A percentile compares a stretch with the other conserved stretches of the same genome.
Conservation (phyloP, 2,329 filamentous ascomycete genomes). For the Penicillium fuscoglaucum region DNA sequence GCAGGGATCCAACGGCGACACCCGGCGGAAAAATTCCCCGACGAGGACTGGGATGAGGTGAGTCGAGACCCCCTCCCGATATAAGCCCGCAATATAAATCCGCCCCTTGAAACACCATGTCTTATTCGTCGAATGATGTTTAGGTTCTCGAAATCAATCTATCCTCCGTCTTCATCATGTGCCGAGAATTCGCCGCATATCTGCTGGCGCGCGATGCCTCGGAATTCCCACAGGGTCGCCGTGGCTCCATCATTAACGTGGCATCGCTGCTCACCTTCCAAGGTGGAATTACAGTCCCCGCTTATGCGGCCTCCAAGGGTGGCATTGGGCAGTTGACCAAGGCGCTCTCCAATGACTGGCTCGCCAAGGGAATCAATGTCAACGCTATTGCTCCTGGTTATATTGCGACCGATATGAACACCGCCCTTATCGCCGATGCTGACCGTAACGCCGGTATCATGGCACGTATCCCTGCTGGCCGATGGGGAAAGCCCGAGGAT, state of each 20-base stretch:
- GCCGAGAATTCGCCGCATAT: slow-evolving; percentile 40
- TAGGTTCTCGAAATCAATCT: slow-evolving; percentile 84
- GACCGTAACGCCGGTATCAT: slow-evolving; percentile 71
- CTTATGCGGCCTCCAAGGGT: slow-evolving; percentile 39
- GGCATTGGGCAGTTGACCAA: slow-evolving; percentile 43
- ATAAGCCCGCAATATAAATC: background rate
- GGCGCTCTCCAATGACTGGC: slow-evolving; percentile 56
- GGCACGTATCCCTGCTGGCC: slow-evolving; percentile 75
- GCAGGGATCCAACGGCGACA: slow-evolving; percentile 83
- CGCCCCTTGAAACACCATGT: background rate
- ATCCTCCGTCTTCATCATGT: slow-evolving; percentile 67
- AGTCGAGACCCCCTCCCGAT: slow-evolving; percentile 12
- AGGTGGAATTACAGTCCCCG: slow-evolving; percentile 76
- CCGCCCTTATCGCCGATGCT: slow-evolving; percentile 71
- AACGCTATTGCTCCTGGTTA: slow-evolving; percentile 61
- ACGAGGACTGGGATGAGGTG: slow-evolving; percentile 72
- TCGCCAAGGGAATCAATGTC: slow-evolving; percentile 54
- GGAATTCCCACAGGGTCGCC: slow-evolving; percentile 31
- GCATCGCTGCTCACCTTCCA: slow-evolving; percentile 80
- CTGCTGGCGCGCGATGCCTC: slow-evolving; percentile 32
- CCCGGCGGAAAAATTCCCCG: slow-evolving; percentile 72
- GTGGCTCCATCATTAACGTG: slow-evolving; percentile 71
- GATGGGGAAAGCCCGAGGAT: slow-evolving; percentile 82
- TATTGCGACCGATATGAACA: slow-evolving; percentile 72
- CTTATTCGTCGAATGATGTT: background rate